Evolutionary conservation across 2,329 filamentous ascomycete genomes (phyloP), one percentile per base, ranked within the genome.

Genomic region (Colletotrichum sp.): DNA sequence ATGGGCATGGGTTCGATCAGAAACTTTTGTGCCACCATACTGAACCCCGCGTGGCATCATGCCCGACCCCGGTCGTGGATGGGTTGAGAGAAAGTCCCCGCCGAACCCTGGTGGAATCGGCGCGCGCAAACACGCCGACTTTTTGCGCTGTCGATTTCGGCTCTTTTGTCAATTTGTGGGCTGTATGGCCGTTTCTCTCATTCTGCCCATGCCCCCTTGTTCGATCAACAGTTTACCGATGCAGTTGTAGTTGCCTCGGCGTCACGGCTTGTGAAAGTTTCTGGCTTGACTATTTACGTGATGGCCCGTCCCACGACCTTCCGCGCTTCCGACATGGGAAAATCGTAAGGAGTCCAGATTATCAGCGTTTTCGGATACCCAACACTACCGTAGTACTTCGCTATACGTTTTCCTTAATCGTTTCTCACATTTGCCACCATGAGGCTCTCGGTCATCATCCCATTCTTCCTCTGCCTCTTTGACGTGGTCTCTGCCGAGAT

Each of bases 181-280:
- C n/a, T 34, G 15, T 13, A 16, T 21, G 16, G 18, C 16, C 34
- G 55, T 32, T 69, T 34, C 59, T n/a, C 24, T 68, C 55, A 28
- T 32, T 28, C 39, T 34, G 32, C 57, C 69, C 64, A 44, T 36
- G 26, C 36, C 16, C 32, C 73, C 55, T 34, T 63, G 69, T 21
- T 72, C 73, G n/a, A 68, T 72, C 69, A 13, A 49, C 52, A 21
- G n/a, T 57, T n/a, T 44, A 24, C 44, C 30, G 39, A 21, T 26
- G 55, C 26, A 60, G 24, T 34, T 30, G 32, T 26, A 24, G 30
- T 36, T 76, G 44, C 73, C 73, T 76, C 73, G 73, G 73, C 26
- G 21, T 73, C 69, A 69, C 32, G 73, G 73, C 69, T 76, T 39
- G 73, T 69, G 73, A 76, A 69, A 69, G 44, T 57, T 66, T 52